Percentiles rank a stretch among this genome's conserved stretches.
Evolutionary conservation across 192 early-diverging fungal species (phyloP).

Genomic region (Pilobolus umbonatus): DNA sequence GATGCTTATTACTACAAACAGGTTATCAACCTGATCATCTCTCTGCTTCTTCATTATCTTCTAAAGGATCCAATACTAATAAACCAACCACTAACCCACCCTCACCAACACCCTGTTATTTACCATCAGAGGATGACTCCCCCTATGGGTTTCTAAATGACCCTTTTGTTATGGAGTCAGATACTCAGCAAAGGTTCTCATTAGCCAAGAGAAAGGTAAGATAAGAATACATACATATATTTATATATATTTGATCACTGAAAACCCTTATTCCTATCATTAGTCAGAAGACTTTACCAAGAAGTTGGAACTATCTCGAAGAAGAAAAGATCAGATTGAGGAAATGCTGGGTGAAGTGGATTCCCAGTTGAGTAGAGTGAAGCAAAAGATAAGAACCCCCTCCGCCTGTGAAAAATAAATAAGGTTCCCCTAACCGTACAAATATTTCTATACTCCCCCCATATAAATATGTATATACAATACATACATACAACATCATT

Average conservation of each 20-base stretch:
- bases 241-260: no score
- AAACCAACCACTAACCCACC: constrained; percentile 5
- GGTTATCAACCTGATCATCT: background rate
- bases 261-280: no score
- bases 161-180: no score
- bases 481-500: background rate
- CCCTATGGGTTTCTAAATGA: no score
- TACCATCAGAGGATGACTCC: background rate
- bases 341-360: constrained; percentile 46
- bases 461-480: background rate
- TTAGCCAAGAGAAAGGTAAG: constrained; percentile 11
- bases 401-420: background rate
- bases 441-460: background rate
- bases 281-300: constrained; percentile 23
- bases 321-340: constrained; percentile 46
- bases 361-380: constrained; percentile 41
- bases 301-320: constrained; percentile 39
- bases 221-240: background rate
- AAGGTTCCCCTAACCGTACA: background rate
- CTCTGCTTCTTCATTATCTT: background rate
- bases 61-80: background rate
- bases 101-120: constrained; percentile 2
- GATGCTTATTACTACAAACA: constrained; percentile 4
- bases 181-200: no score
- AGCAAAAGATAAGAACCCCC: constrained; percentile 34